Conservation (phyloP, 805 yeast genomes). For the Pichia membranifaciens region DNA sequence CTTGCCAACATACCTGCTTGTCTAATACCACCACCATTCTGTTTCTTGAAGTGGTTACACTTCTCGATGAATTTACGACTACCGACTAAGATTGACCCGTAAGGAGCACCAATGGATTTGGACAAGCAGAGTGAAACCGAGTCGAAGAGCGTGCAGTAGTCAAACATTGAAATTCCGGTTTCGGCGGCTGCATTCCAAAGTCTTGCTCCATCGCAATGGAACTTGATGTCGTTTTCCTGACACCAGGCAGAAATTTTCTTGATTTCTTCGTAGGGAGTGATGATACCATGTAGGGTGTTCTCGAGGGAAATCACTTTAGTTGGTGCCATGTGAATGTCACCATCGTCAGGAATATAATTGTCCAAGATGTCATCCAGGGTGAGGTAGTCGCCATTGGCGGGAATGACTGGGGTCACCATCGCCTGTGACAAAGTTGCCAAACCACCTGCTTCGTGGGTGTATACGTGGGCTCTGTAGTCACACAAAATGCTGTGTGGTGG, state of each 20-base stretch:
- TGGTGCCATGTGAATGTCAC: slow-evolving; percentile 85
- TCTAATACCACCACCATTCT: slow-evolving; percentile 89
- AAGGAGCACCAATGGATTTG: slow-evolving; percentile 88
- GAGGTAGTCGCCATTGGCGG: slow-evolving; percentile 66
- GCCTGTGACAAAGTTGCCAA: slow-evolving; percentile 85
- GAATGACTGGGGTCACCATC: slow-evolving; percentile 79
- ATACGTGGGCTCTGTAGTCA: slow-evolving; percentile 83
- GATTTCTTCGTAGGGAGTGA: slow-evolving; percentile 77
- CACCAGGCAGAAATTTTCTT: slow-evolving; percentile 67
- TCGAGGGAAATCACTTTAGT: slow-evolving; percentile 80
- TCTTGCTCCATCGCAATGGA: slow-evolving; percentile 93
- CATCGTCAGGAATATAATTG: slow-evolving; percentile 60
- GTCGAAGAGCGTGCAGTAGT: slow-evolving; percentile 75
- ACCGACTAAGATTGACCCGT: slow-evolving; percentile 85
- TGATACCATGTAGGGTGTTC: slow-evolving; percentile 79
- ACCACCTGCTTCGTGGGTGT: slow-evolving; percentile 85
- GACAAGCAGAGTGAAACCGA: slow-evolving; percentile 87
- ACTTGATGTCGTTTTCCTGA: slow-evolving; percentile 44
- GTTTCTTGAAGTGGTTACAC: slow-evolving; percentile 84
- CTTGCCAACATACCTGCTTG: slow-evolving; percentile 77
- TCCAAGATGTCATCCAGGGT: slow-evolving; percentile 73
- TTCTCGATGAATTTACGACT: slow-evolving; percentile 48
- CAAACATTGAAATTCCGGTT: slow-evolving; percentile 58
- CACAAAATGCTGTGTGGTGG: slow-evolving; percentile 83
- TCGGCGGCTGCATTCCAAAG: slow-evolving; percentile 82